Conservation (phyloP, 495 filamentous ascomycete genomes). For the Penicillium canescens region DNA sequence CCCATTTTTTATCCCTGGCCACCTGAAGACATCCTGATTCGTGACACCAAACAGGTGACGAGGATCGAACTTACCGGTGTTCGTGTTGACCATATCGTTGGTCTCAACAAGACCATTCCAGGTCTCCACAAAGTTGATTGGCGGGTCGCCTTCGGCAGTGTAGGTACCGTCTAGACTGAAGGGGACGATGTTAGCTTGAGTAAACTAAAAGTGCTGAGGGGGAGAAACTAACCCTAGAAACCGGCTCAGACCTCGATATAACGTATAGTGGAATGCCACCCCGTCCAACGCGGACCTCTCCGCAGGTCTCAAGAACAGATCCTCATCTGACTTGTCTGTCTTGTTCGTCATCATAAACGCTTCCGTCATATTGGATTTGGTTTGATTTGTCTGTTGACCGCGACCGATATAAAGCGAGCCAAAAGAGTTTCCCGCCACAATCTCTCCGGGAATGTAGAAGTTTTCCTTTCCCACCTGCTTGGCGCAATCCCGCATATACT, state of each 20-base stretch:
- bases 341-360: slow-evolving; percentile 24
- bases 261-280: slow-evolving; percentile 47
- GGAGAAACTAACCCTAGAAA: slow-evolving; percentile 36
- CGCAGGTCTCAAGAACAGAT: slow-evolving; percentile 28
- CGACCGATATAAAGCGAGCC: slow-evolving; percentile 38
- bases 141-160: slow-evolving; percentile 37
- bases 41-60: slow-evolving; percentile 49
- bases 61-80: slow-evolving; percentile 51
- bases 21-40: slow-evolving; percentile 54
- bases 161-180: slow-evolving; percentile 39
- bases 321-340: slow-evolving; percentile 17
- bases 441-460: slow-evolving; percentile 50
- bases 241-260: slow-evolving; percentile 45
- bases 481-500: slow-evolving; percentile 42
- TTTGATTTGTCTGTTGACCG: slow-evolving; percentile 33
- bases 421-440: slow-evolving; percentile 38
- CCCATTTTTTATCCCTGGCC: slow-evolving; percentile 50
- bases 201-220: background rate
- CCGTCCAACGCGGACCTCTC: slow-evolving; percentile 41
- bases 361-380: slow-evolving; percentile 20
- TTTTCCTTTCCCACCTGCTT: slow-evolving; percentile 42
- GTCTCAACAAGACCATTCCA: slow-evolving; percentile 42
- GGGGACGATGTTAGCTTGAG: background rate
- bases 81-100: slow-evolving; percentile 48
- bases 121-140: slow-evolving; percentile 40